Percentiles rank a stretch among this genome's conserved stretches.
Evolutionary conservation across 225 moss, liverwort and hornwort species (phyloP).

Genomic region (Climacium dendroides): DNA sequence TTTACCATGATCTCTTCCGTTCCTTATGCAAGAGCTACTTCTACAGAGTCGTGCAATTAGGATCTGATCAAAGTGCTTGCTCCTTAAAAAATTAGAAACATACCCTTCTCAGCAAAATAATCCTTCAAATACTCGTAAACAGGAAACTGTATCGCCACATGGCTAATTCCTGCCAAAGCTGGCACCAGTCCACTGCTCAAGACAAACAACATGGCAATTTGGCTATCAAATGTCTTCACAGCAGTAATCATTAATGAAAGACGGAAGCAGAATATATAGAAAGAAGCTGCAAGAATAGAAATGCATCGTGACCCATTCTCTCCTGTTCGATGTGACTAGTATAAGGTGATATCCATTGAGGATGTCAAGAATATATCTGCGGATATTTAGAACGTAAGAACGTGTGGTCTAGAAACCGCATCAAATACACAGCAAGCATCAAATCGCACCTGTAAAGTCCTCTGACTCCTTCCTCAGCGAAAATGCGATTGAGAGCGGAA

Average conservation of each 20-base stretch:
- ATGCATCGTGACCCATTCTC: neutral
- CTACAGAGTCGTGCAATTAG: neutral
- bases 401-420: neutral
- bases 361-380: neutral
- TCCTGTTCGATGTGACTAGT: neutral
- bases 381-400: neutral
- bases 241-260: neutral
- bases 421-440: neutral
- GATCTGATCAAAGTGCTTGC: neutral
- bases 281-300: neutral
- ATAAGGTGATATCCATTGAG: neutral
- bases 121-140: slow-evolving; percentile 85
- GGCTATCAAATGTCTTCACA: neutral
- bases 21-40: neutral
- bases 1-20: neutral
- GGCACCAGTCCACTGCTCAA: slow-evolving; percentile 94
- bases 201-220: slow-evolving; percentile 17
- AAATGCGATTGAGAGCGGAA: slow-evolving; percentile 87
- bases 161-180: slow-evolving; percentile 97
- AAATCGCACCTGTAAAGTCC: slow-evolving; percentile 79
- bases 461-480: slow-evolving; percentile 79
- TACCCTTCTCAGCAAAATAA: slow-evolving; percentile 78
- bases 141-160: slow-evolving; percentile 99
- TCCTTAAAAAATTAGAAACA: neutral
- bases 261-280: neutral